phyloP scores from a whole-genome alignment of 768 basidiomycete species.

The Pholiota conissans region DNA sequence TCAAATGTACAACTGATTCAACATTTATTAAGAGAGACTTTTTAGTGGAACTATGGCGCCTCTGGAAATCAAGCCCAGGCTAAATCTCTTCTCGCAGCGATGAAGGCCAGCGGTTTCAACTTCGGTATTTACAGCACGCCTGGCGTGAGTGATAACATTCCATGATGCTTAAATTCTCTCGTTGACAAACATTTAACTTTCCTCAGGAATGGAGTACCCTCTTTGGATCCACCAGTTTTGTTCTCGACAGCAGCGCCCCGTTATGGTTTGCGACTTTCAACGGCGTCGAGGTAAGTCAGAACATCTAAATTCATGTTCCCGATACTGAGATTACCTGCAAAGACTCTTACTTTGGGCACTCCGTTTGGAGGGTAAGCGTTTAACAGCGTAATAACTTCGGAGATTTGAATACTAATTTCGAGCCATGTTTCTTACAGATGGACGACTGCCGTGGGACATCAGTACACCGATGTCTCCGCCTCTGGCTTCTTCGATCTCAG shows the following conservation, averaged over 20 bases:
- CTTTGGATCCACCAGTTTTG: slow-evolving; percentile 18
- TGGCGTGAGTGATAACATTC: slow-evolving; percentile 15
- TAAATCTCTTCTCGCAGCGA: slow-evolving; percentile 14
- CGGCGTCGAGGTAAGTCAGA: slow-evolving; percentile 14
- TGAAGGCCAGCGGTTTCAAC: slow-evolving; percentile 17
- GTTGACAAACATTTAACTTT: not conserved
- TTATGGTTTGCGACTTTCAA: slow-evolving; percentile 23
- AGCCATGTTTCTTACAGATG: slow-evolving; percentile 16
- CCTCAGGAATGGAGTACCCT: slow-evolving; percentile 22
- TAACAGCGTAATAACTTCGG: not conserved
- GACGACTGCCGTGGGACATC: slow-evolving; percentile 25
- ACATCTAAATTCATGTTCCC: not conserved
- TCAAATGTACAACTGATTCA: not conserved
- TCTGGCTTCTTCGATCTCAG: slow-evolving; percentile 27
- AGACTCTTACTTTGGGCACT: slow-evolving; percentile 18
- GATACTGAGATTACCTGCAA: not conserved
- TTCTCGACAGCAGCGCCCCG: slow-evolving; percentile 17
- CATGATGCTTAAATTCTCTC: too few species aligned
- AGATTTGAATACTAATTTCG: not conserved
- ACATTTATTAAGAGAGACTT: not conserved
- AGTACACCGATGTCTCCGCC: slow-evolving; percentile 26
- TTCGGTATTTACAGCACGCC: slow-evolving; percentile 21
- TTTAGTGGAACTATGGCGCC: slow-evolving; percentile 20
- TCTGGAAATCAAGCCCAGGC: slow-evolving; percentile 18
- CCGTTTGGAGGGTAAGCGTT: slow-evolving; percentile 18